Base-by-base conservation (phyloP, 1,284 basidiomycete genomes). In the Trichosporon asahii region DNA sequence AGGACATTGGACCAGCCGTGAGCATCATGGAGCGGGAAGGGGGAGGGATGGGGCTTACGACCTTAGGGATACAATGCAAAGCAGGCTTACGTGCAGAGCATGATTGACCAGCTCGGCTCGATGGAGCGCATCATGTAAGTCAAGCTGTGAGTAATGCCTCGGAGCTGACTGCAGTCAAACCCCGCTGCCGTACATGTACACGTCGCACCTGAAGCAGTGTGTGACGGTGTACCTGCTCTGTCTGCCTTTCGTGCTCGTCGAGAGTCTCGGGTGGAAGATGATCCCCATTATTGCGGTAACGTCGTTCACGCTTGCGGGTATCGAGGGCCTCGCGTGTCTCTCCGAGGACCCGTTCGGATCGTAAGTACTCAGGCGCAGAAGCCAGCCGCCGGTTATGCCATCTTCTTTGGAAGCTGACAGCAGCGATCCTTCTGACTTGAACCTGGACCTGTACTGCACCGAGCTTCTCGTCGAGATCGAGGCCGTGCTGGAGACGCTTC, bases 191-290 rank as follows among this genome's bases (percentile, higher is more conserved):
- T 80, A 80, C 72, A 75, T 83, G 64, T 81, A 82, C 71, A 88
- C 91, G 53, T 92, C 95, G 73, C 94, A 96, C 82, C 86, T 96
- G 77, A 96, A 96, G 82, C 94, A 96, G 88, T 92, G 91, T 73
- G 91, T 94, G n/a, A 90, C 90, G 1, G 84, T 95, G 1, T 94
- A 95, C 83, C 88, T 95, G 12, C 94, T 94, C 78, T 88, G 91
- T 55, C 86, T 95, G 21, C 94, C 94, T 1, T 89, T 94, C 76
- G 92, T 91, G 5, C 87, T 95, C 33, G 88, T 94, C 64, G 87
- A 88, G 44, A 64, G 70, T 66, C 76, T 78, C 74, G 81, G 90
- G 15, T 94, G 91, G 91, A 87, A 87, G 64, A 91, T 90, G 79
- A 86, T 95, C 21, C 91, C 91, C n/a, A 86, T 95, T 33, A 89